A percentile compares a stretch with the other conserved stretches of the same genome.
Evolutionary conservation across 2,329 filamentous ascomycete species (phyloP).

Genomic region (Dryadomyces quercivorus): DNA sequence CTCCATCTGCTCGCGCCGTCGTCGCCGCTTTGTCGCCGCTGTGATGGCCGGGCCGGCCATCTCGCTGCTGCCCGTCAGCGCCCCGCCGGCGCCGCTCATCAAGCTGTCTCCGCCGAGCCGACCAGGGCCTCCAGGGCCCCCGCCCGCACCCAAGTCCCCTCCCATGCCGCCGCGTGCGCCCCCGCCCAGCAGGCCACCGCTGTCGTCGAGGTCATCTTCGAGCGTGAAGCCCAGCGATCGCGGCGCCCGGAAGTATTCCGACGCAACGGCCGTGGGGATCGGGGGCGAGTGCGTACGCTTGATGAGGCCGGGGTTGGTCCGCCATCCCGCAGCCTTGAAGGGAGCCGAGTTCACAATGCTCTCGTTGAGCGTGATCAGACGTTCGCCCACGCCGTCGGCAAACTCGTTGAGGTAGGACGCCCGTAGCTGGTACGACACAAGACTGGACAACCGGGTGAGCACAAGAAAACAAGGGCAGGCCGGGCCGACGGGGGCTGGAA

Average conservation of each 20-base stretch:
- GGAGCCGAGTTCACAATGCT: conserved; percentile 66
- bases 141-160: not conserved
- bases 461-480: not conserved
- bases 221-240: conserved; percentile 50
- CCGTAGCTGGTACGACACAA: conserved; percentile 72
- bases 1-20: conserved; percentile 61
- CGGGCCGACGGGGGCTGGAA: not conserved
- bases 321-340: conserved; percentile 76
- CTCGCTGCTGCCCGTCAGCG: conserved; percentile 45
- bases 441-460: conserved; percentile 31
- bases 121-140: not conserved
- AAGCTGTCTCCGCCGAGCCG: not conserved
- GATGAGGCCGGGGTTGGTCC: conserved; percentile 58
- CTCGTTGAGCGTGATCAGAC: conserved; percentile 70
- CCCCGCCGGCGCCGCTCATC: not conserved
- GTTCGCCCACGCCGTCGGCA: conserved; percentile 74
- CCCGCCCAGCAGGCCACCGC: conserved; percentile 53
- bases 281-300: conserved; percentile 79
- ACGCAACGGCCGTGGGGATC: conserved; percentile 70
- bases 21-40: conserved; percentile 40
- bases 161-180: not conserved
- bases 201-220: conserved; percentile 60
- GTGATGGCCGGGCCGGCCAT: not conserved
- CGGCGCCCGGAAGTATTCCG: conserved; percentile 71
- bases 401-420: conserved; percentile 70